These are phyloP conservation scores for Trichoderma atroviride DNA, from an alignment of 2,329 filamentous ascomycete genomes.

Conservation along the genomic window DNA sequence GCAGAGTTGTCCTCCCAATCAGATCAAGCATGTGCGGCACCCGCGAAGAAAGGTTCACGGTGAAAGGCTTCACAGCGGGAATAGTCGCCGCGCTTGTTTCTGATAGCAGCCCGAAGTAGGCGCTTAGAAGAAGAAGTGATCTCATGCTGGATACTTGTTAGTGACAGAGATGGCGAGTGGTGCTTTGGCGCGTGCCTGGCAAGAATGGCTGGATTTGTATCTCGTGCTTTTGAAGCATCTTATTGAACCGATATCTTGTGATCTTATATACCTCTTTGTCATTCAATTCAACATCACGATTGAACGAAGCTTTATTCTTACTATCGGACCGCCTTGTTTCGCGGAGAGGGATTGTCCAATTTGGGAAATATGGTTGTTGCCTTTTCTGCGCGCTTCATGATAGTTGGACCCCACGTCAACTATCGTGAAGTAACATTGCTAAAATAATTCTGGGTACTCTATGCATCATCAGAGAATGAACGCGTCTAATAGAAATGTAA, in stretches of 20 bases:
- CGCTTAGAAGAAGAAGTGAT: neutral
- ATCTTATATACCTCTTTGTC: neutral
- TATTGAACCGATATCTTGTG: neutral
- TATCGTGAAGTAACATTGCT: neutral
- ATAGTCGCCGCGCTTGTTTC: neutral
- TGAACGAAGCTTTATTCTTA: neutral
- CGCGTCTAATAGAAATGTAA: neutral
- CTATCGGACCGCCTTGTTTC: neutral
- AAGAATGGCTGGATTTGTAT: neutral
- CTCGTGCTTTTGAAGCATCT: neutral
- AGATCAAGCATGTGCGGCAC: constrained; percentile 34
- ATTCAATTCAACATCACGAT: neutral
- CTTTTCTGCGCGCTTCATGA: neutral
- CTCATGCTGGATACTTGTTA: neutral
- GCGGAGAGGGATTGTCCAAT: neutral
- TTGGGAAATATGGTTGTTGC: neutral
- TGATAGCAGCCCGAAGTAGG: neutral
- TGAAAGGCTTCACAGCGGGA: neutral
- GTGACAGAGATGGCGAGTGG: too few species aligned
- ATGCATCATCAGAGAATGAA: neutral
- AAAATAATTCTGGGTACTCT: neutral
- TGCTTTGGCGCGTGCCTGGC: neutral
- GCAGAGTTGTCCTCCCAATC: constrained; percentile 26
- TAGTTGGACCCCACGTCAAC: neutral
- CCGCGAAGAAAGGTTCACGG: constrained; percentile 9